A percentile compares a stretch with the other conserved stretches of the same genome.
Conservation (phyloP, 306 rosid genomes). For the Cicer cuneatum region DNA sequence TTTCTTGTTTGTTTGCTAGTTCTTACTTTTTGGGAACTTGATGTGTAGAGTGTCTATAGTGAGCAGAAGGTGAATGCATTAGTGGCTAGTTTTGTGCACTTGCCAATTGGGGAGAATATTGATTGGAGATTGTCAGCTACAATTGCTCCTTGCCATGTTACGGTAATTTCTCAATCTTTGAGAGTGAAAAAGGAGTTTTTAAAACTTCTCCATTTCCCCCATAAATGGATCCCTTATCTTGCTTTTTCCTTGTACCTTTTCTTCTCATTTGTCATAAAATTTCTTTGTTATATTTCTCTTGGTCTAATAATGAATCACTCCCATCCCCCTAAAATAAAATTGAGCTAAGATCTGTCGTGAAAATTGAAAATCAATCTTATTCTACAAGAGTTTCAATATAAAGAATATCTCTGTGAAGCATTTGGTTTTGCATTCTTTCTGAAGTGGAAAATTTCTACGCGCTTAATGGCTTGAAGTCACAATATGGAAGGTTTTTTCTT, state of each 20-base stretch:
- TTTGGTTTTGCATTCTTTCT: slow-evolving; percentile 7
- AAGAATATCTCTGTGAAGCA: background rate
- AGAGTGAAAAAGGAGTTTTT: slow-evolving; percentile 31
- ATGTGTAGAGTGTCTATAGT: slow-evolving; percentile 80
- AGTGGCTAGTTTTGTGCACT: slow-evolving; percentile 85
- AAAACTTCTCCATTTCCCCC: background rate
- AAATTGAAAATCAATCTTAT: background rate
- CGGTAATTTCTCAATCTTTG: slow-evolving; percentile 61
- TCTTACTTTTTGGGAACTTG: slow-evolving; percentile 34
- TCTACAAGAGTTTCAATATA: slow-evolving; percentile 20
- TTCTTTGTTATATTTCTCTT: slow-evolving; percentile 16
- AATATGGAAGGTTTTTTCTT: background rate
- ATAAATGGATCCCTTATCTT: background rate
- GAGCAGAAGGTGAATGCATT: slow-evolving; percentile 91
- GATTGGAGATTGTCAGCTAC: slow-evolving; percentile 96
- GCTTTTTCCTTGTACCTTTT: background rate
- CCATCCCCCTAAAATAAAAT: background rate
- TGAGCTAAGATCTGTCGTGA: background rate
- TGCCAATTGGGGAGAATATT: slow-evolving; percentile 91
- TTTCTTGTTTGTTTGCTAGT: slow-evolving; percentile 36
- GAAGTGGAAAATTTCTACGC: background rate
- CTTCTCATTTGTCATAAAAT: slow-evolving; percentile 6
- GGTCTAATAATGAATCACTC: slow-evolving; percentile 7
- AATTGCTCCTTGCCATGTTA: slow-evolving; percentile 92
- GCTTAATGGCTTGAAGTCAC: slow-evolving; percentile 24